phyloP scores from a whole-genome alignment of 1,284 basidiomycete species.

The Schizopora paradoxa region DNA sequence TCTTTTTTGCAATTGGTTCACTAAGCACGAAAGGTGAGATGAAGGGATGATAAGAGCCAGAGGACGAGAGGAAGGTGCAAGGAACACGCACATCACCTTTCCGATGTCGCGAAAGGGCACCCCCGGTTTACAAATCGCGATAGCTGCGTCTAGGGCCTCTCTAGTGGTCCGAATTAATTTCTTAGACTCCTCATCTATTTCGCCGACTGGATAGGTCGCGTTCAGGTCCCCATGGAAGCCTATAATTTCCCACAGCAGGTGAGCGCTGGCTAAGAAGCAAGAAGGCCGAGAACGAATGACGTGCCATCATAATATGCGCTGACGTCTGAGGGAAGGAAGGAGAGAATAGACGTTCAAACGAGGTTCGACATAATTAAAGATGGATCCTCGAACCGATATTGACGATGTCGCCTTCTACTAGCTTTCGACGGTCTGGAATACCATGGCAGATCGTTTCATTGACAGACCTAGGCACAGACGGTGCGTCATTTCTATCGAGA shows the following conservation, averaged over 20 bases:
- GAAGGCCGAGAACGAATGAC: conserved; percentile 17
- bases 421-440: conserved; percentile 84
- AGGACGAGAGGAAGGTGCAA: conserved; percentile 1
- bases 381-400: conserved; percentile 64
- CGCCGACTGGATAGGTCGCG: conserved; percentile 85
- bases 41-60: conserved; percentile 13
- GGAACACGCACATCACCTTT: conserved; percentile 63
- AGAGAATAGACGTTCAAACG: conserved; percentile 5
- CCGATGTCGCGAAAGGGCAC: conserved; percentile 81
- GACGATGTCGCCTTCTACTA: conserved; percentile 89
- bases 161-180: conserved; percentile 81
- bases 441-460: conserved; percentile 98
- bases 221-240: conserved; percentile 91
- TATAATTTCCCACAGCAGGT: conserved; percentile 25
- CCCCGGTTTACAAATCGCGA: conserved; percentile 87
- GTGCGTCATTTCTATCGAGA: not conserved
- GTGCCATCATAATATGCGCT: conserved; percentile 65
- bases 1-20: conserved; percentile 76
- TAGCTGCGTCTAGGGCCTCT: conserved; percentile 80
- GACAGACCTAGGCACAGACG: conserved; percentile 53
- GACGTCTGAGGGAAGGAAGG: conserved; percentile 40
- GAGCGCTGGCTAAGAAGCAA: conserved; percentile 8
- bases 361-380: conserved; percentile 8
- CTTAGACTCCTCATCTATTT: conserved; percentile 76
- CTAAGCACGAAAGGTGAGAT: conserved; percentile 32